Percentiles rank a stretch among this genome's conserved stretches.
Evolutionary conservation across 345 rosid genomes (phyloP).

Genomic region (Lumnitzera littorea): DNA sequence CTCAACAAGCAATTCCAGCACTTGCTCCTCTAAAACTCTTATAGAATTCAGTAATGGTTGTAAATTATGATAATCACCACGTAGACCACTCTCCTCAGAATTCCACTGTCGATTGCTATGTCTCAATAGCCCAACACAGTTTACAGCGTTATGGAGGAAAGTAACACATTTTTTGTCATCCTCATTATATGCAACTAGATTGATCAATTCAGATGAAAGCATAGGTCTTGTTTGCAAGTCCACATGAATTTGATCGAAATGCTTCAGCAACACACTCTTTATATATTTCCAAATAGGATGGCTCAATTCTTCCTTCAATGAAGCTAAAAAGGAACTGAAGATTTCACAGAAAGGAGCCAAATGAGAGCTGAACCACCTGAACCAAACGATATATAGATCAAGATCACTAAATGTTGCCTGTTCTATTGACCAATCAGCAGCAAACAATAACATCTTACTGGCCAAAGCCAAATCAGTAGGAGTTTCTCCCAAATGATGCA

Average conservation of each 20-base stretch:
- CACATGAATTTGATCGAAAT: slow-evolving; percentile 25
- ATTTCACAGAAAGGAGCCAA: slow-evolving; percentile 34
- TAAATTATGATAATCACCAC: slow-evolving; percentile 26
- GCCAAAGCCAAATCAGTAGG: slow-evolving; percentile 22
- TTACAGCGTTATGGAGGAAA: slow-evolving; percentile 49
- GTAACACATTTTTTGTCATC: slow-evolving; percentile 16
- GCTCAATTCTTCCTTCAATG: slow-evolving; percentile 41
- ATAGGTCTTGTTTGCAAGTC: slow-evolving; percentile 44
- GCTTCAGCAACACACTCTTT: slow-evolving; percentile 27
- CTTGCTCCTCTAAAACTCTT: slow-evolving; percentile 43
- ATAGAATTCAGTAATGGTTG: slow-evolving; percentile 51
- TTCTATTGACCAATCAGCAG: slow-evolving; percentile 80
- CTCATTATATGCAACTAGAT: slow-evolving; percentile 31
- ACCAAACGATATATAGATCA: slow-evolving; percentile 55
- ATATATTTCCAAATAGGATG: slow-evolving; percentile 75
- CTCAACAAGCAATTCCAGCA: slow-evolving; percentile 44
- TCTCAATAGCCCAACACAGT: slow-evolving; percentile 51
- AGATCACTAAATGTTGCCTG: slow-evolving; percentile 73
- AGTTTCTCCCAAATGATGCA: slow-evolving; percentile 6
- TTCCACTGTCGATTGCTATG: slow-evolving; percentile 65
- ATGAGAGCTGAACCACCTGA: slow-evolving; percentile 60
- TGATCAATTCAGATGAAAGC: slow-evolving; percentile 54
- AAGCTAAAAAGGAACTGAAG: slow-evolving; percentile 33
- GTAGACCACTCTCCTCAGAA: slow-evolving; percentile 40
- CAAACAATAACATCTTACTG: slow-evolving; percentile 48